Percentiles rank a stretch among this genome's conserved stretches.
These are phyloP conservation scores for Dioscorea cayenensis DNA, from an alignment of 116 monocot species.

Conservation along the genomic window DNA sequence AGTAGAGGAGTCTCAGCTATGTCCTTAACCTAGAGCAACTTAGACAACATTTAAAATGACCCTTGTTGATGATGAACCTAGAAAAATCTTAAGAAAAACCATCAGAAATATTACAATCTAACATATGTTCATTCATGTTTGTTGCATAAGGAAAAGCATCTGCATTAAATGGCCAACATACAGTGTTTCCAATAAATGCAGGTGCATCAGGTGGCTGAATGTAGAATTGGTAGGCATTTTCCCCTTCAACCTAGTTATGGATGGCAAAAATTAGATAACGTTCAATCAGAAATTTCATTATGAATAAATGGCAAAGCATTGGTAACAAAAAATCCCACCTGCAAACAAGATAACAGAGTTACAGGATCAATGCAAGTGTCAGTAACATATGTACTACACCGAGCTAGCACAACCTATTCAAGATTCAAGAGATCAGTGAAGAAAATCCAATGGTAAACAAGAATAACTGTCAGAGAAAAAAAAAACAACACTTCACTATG, in stretches of 20 bases:
- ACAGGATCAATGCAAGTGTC: conserved; percentile 60
- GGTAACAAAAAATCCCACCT: conserved; percentile 26
- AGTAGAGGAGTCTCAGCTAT: too few species aligned
- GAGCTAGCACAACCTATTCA: conserved; percentile 78
- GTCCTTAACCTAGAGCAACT: neutral
- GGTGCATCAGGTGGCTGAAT: conserved; percentile 89
- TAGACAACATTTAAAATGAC: neutral
- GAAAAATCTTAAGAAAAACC: neutral
- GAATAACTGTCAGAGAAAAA: neutral
- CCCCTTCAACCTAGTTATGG: conserved; percentile 56
- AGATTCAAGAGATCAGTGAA: neutral
- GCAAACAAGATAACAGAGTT: conserved; percentile 55
- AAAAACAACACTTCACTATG: neutral
- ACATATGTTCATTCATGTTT: neutral
- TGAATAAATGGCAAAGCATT: neutral
- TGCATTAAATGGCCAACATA: conserved; percentile 30
- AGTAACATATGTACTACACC: conserved; percentile 70
- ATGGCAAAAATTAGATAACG: neutral
- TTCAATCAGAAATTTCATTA: neutral
- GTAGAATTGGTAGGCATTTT: conserved; percentile 89
- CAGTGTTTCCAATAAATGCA: conserved; percentile 96
- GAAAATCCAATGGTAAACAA: neutral
- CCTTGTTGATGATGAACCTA: neutral
- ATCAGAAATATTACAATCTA: neutral
- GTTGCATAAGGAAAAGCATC: neutral